Percentiles rank a stretch among this genome's conserved stretches.
Evolutionary conservation across 2,329 filamentous ascomycete genomes (phyloP).

Genomic region (Nemania sp.): DNA sequence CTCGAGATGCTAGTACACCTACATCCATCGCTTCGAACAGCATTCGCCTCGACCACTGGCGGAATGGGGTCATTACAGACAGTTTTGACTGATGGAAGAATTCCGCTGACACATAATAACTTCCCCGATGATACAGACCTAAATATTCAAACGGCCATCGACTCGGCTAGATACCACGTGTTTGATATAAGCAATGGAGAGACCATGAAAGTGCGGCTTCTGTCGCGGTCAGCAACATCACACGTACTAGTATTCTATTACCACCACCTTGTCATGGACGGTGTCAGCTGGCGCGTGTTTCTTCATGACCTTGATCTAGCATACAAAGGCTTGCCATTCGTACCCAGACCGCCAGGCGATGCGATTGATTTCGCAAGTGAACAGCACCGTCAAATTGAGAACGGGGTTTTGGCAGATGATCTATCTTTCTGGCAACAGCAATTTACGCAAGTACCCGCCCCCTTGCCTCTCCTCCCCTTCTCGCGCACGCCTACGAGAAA

Average conservation of each 20-base stretch:
- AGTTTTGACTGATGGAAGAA: slow-evolving; percentile 31
- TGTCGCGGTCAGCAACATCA: slow-evolving; percentile 38
- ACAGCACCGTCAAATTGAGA: no score
- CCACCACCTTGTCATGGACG: slow-evolving; percentile 57
- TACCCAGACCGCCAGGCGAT: no score
- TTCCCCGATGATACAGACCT: slow-evolving; percentile 40
- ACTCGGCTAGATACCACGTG: no score
- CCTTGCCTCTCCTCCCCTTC: no score
- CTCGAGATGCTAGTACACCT: slow-evolving; percentile 43
- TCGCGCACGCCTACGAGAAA: no score
- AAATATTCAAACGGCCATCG: no score
- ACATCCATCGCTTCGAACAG: slow-evolving; percentile 38
- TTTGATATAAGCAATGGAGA: slow-evolving; percentile 46
- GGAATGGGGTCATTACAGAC: slow-evolving; percentile 31
- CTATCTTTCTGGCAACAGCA: no score
- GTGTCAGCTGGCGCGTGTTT: slow-evolving; percentile 48
- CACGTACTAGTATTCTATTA: slow-evolving; percentile 48
- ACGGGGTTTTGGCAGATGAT: no score
- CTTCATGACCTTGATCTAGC: slow-evolving; percentile 47
- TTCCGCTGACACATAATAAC: slow-evolving; percentile 30
- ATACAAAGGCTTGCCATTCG: slow-evolving; percentile 42
- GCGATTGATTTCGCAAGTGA: no score
- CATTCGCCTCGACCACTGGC: slow-evolving; percentile 32
- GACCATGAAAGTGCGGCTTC: slow-evolving; percentile 39
- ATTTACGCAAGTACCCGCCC: no score